A percentile compares a stretch with the other conserved stretches of the same genome.
These are phyloP conservation scores for Taxawa tesnikishii DNA, from an alignment of 2,329 filamentous ascomycete genomes.

Conservation along the genomic window DNA sequence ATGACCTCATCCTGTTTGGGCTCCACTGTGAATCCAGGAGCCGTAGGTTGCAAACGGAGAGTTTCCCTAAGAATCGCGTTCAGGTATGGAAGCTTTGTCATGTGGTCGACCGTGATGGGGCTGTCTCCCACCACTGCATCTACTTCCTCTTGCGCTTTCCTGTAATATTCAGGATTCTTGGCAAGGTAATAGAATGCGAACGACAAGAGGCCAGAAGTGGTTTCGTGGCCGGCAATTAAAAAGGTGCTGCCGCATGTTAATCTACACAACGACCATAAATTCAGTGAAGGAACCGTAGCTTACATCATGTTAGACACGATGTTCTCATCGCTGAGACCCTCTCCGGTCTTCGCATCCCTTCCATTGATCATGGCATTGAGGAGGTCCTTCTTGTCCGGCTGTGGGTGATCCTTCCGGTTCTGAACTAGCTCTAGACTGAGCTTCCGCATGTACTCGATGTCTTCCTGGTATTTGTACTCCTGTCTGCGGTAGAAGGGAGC, in stretches of 20 bases:
- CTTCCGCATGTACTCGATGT: slow-evolving; percentile 44
- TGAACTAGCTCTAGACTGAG: slow-evolving; percentile 50
- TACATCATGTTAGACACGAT: slow-evolving; percentile 57
- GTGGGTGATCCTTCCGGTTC: slow-evolving; percentile 42
- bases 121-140: slow-evolving; percentile 50
- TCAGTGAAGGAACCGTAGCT: no score
- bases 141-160: slow-evolving; percentile 54
- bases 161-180: slow-evolving; percentile 47
- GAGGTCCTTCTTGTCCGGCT: slow-evolving; percentile 48
- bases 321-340: slow-evolving; percentile 48
- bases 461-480: slow-evolving; percentile 36
- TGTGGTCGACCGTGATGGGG: slow-evolving; percentile 46
- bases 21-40: slow-evolving; percentile 43
- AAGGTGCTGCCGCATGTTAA: no score
- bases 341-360: slow-evolving; percentile 53
- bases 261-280: no score
- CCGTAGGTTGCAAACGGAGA: slow-evolving; percentile 46
- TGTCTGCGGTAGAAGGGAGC: slow-evolving; percentile 29
- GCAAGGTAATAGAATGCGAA: slow-evolving; percentile 55
- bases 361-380: slow-evolving; percentile 58
- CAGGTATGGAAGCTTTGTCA: slow-evolving; percentile 54
- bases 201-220: slow-evolving; percentile 53
- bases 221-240: slow-evolving; percentile 59
- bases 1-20: slow-evolving; percentile 43
- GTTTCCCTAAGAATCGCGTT: slow-evolving; percentile 55